A percentile compares a stretch with the other conserved stretches of the same genome.
Evolutionary conservation across 2,329 filamentous ascomycete species (phyloP).

Genomic region (Botrytis elliptica): DNA sequence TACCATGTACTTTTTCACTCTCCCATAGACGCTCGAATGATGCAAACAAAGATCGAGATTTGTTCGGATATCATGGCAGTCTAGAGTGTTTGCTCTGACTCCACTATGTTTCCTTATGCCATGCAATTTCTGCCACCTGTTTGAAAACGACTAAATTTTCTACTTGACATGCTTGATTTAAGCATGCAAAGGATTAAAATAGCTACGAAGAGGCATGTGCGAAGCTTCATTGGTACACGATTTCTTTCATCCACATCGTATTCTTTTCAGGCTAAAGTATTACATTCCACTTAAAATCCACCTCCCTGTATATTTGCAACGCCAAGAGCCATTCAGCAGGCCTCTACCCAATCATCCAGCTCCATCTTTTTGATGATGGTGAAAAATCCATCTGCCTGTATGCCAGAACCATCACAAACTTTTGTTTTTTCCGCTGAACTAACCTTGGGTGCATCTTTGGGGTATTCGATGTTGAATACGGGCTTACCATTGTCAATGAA

Average conservation of each 20-base stretch:
- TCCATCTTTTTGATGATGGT: conserved; percentile 25
- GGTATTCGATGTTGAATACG: conserved; percentile 74
- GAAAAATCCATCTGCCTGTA: conserved; percentile 20
- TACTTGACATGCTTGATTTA: neutral
- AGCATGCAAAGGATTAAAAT: neutral
- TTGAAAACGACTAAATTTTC: neutral
- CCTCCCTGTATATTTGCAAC: neutral
- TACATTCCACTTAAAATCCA: neutral
- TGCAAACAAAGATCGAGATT: neutral
- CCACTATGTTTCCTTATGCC: neutral
- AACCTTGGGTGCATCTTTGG: conserved; percentile 39
- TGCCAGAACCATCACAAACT: conserved; percentile 19
- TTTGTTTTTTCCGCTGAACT: neutral
- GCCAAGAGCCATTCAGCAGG: neutral
- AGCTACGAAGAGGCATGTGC: neutral
- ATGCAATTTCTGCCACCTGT: neutral
- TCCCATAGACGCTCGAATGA: neutral
- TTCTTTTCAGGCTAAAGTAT: conserved; percentile 10
- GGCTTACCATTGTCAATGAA: conserved; percentile 63
- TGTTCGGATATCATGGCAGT: neutral
- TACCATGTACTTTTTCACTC: neutral
- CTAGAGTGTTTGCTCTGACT: neutral
- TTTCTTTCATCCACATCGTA: conserved; percentile 12
- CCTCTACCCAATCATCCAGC: conserved; percentile 27
- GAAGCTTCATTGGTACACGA: conserved; percentile 16